Evolutionary conservation across 2,329 filamentous ascomycete species (phyloP).

Genomic region (Fusarium miscanthi): DNA sequence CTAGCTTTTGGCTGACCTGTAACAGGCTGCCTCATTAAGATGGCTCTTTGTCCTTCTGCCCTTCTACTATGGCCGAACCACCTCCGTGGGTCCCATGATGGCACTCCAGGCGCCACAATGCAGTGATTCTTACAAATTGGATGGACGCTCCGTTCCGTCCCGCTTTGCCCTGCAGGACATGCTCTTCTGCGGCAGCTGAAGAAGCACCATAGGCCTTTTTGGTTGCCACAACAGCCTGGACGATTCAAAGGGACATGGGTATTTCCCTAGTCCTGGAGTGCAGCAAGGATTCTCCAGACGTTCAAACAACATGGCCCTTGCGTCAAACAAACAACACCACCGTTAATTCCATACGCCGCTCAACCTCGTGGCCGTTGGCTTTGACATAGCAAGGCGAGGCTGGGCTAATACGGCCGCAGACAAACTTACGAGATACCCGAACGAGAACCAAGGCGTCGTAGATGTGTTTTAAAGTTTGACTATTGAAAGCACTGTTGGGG

Average conservation of each 20-base stretch:
- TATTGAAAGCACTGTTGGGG: background rate
- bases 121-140: background rate
- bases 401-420: background rate
- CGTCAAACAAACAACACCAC: background rate
- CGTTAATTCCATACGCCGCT: background rate
- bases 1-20: background rate
- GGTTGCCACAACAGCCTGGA: background rate
- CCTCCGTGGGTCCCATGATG: slow-evolving; percentile 3
- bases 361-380: slow-evolving; percentile 4
- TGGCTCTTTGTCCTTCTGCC: background rate
- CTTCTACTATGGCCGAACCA: background rate
- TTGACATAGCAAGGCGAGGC: background rate
- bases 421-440: slow-evolving; percentile 4
- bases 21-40: slow-evolving; percentile 15
- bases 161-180: background rate
- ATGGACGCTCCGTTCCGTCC: slow-evolving; percentile 9
- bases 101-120: slow-evolving; percentile 2
- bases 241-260: background rate
- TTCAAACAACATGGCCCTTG: background rate
- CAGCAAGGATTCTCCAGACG: background rate
- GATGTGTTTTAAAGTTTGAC: slow-evolving; percentile 27
- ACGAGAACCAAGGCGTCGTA: slow-evolving; percentile 3
- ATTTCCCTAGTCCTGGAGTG: background rate
- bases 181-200: background rate
- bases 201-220: background rate